Percentiles rank a stretch among this genome's conserved stretches.
Evolutionary conservation across 1,139 yeast genomes (phyloP).

Genomic region (Nakaseomyces glabratus): DNA sequence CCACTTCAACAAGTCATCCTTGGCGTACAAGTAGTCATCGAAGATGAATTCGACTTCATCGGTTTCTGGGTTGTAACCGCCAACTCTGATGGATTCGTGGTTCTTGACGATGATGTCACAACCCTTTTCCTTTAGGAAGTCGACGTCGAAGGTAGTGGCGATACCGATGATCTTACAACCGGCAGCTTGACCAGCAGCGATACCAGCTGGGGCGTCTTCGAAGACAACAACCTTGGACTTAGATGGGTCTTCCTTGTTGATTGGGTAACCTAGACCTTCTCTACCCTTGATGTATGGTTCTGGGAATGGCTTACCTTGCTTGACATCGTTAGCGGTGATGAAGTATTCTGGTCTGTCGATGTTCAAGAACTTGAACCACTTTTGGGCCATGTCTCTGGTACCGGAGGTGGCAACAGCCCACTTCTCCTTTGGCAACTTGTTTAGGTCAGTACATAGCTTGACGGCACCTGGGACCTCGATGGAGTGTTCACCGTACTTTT

Average conservation of each 20-base stretch:
- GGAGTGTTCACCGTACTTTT: slow-evolving; percentile 63
- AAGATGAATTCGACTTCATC: slow-evolving; percentile 34
- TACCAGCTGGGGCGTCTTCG: slow-evolving; percentile 40
- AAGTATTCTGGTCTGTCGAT: slow-evolving; percentile 60
- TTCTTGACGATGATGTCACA: slow-evolving; percentile 77
- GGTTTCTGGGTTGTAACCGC: slow-evolving; percentile 31
- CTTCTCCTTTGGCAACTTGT: slow-evolving; percentile 37
- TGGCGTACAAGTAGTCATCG: slow-evolving; percentile 33
- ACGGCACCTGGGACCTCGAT: slow-evolving; percentile 73
- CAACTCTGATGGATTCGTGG: slow-evolving; percentile 44
- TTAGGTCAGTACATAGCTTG: slow-evolving; percentile 38
- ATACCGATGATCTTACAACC: slow-evolving; percentile 81
- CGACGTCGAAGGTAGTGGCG: slow-evolving; percentile 70
- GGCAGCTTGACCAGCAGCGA: slow-evolving; percentile 75
- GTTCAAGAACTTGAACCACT: slow-evolving; percentile 66
- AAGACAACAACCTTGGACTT: slow-evolving; percentile 47
- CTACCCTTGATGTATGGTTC: slow-evolving; percentile 70
- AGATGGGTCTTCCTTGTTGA: slow-evolving; percentile 33
- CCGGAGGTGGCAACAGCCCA: slow-evolving; percentile 89
- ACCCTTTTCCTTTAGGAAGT: slow-evolving; percentile 63
- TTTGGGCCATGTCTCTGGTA: slow-evolving; percentile 64
- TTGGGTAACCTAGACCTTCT: slow-evolving; percentile 47
- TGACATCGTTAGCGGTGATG: slow-evolving; percentile 73
- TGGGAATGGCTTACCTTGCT: slow-evolving; percentile 78
- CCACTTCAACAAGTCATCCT: slow-evolving; percentile 33